Conservation (phyloP, 306 rosid species). For the Sophora flavescens region DNA sequence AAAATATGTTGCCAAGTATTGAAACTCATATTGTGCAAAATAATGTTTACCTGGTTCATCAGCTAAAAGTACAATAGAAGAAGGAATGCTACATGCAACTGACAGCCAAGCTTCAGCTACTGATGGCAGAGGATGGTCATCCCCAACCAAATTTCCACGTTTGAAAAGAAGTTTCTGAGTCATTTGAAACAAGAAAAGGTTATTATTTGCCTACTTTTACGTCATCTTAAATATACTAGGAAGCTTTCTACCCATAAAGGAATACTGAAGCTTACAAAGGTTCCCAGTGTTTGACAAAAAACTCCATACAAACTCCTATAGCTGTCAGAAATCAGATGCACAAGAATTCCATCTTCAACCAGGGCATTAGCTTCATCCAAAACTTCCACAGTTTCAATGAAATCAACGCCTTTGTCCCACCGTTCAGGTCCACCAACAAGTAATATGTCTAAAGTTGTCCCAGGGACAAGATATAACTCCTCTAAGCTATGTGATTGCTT, state of each 20-base stretch:
- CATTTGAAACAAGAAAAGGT: conserved; percentile 52
- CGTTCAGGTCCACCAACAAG: conserved; percentile 88
- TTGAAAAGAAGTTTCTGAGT: conserved; percentile 73
- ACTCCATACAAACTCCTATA: conserved; percentile 67
- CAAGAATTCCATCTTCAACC: conserved; percentile 59
- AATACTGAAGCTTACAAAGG: conserved; percentile 68
- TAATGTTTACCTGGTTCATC: conserved; percentile 77
- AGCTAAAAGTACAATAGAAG: conserved; percentile 76
- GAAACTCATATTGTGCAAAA: conserved; percentile 40
- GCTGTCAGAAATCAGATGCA: conserved; percentile 64
- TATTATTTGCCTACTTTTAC: conserved; percentile 18
- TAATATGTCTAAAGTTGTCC: conserved; percentile 67
- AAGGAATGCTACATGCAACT: conserved; percentile 72
- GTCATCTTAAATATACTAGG: conserved; percentile 28
- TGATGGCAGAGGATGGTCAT: conserved; percentile 85
- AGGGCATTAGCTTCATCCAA: conserved; percentile 56
- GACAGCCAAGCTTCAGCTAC: conserved; percentile 64
- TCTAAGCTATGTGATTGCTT: conserved; percentile 60
- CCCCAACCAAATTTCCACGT: conserved; percentile 91
- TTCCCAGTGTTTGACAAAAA: conserved; percentile 73
- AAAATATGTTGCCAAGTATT: conserved; percentile 21
- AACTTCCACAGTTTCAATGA: conserved; percentile 59
- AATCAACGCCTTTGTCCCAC: conserved; percentile 69
- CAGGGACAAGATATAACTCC: conserved; percentile 80
- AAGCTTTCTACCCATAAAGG: conserved; percentile 41